phyloP scores from a whole-genome alignment of 2,329 filamentous ascomycete genomes.

The Lecanicillium sp. region DNA sequence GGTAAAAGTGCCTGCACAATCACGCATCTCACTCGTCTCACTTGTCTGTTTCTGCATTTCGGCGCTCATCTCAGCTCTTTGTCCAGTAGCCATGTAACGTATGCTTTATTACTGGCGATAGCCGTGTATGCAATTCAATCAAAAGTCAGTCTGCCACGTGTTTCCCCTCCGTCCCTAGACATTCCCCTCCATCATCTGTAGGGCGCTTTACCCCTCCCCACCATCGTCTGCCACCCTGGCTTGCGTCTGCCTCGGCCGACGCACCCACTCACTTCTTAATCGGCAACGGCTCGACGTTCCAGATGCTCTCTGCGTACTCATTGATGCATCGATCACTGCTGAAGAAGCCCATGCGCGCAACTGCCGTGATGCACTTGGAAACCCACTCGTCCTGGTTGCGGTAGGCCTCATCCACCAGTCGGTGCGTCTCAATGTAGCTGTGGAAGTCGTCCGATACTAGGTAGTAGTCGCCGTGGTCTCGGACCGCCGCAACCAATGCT shows the following conservation, averaged over 20 bases:
- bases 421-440: slow-evolving; percentile 87
- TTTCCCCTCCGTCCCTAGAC: no score
- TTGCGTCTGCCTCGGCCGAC: no score
- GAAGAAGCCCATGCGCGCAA: slow-evolving; percentile 96
- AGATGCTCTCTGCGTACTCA: slow-evolving; percentile 95
- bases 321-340: slow-evolving; percentile 91
- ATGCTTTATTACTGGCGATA: no score
- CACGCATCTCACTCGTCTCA: no score
- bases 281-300: slow-evolving; percentile 83
- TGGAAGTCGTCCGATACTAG: slow-evolving; percentile 96
- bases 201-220: not conserved
- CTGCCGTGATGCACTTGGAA: slow-evolving; percentile 80
- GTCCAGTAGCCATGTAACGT: no score
- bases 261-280: slow-evolving; percentile 30
- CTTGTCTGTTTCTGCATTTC: no score
- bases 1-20: no score
- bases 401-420: slow-evolving; percentile 86
- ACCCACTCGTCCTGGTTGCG: slow-evolving; percentile 89
- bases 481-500: slow-evolving; percentile 78
- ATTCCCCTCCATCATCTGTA: not conserved
- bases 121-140: no score
- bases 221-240: not conserved
- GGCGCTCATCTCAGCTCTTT: no score
- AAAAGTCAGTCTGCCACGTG: no score
- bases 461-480: slow-evolving; percentile 95